phyloP scores from a whole-genome alignment of 345 rosid species.

The Dovyalis caffra region DNA sequence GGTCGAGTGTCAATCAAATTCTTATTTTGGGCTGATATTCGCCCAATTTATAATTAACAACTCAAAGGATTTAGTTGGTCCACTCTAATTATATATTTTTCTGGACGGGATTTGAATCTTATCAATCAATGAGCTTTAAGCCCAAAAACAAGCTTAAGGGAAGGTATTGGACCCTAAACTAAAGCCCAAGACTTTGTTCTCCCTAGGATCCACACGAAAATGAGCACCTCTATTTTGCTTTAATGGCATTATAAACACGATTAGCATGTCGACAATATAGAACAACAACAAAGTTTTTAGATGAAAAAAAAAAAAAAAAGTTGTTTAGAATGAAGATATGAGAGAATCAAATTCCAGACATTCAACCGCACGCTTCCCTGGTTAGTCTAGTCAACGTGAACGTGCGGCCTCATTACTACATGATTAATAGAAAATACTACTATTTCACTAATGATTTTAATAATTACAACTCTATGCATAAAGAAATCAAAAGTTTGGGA shows the following conservation, averaged over 20 bases:
- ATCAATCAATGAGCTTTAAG: not conserved
- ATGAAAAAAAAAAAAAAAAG: not conserved
- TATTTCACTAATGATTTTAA: constrained; percentile 24
- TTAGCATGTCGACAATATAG: not conserved
- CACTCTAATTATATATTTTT: not conserved
- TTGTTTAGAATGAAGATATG: not conserved
- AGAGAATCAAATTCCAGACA: constrained; percentile 8
- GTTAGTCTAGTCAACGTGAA: constrained; percentile 25
- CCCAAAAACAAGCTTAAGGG: not conserved
- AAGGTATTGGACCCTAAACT: too few relatives aligned
- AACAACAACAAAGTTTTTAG: not conserved
- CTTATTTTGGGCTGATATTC: not conserved
- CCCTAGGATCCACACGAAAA: not conserved
- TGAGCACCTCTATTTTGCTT: not conserved
- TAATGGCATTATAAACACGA: not conserved
- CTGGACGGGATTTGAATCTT: not conserved
- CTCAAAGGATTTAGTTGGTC: not conserved
- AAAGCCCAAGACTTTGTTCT: not conserved
- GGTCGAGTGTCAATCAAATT: too few relatives aligned
- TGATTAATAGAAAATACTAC: constrained; percentile 15
- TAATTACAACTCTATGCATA: constrained; percentile 15
- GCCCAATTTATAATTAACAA: not conserved
- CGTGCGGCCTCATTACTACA: constrained; percentile 40
- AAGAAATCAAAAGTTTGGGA: not conserved
- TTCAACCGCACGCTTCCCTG: constrained; percentile 39